phyloP scores from a whole-genome alignment of 345 rosid species.

The Nephelium lappaceum region DNA sequence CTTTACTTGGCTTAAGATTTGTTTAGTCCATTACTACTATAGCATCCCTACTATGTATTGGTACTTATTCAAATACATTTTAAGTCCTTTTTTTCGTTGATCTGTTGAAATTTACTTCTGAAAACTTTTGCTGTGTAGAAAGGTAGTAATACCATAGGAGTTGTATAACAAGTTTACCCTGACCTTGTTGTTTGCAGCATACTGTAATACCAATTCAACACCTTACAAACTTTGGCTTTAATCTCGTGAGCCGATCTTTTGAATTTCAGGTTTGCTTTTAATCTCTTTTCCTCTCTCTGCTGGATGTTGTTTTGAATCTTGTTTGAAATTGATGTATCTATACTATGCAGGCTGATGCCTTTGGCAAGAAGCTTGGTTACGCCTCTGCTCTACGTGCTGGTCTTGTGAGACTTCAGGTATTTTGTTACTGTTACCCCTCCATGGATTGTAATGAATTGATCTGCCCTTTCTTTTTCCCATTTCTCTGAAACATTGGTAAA shows the following conservation, averaged over 20 bases:
- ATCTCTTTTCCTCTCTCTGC: not conserved
- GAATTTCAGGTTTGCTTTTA: slow-evolving; percentile 81
- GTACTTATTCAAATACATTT: not conserved
- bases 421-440: not conserved
- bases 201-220: slow-evolving; percentile 92
- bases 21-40: not conserved
- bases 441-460: not conserved
- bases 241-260: slow-evolving; percentile 95
- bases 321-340: slow-evolving; percentile 7
- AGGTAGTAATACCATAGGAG: slow-evolving; percentile 10
- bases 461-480: not conserved
- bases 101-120: not conserved
- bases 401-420: slow-evolving; percentile 98
- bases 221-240: slow-evolving; percentile 84
- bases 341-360: slow-evolving; percentile 84
- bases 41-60: not conserved
- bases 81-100: not conserved
- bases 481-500: not conserved
- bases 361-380: slow-evolving; percentile 92
- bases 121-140: not conserved
- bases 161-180: slow-evolving; percentile 14
- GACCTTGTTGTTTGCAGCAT: slow-evolving; percentile 60
- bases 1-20: not conserved
- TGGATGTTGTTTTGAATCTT: not conserved
- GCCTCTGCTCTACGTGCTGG: slow-evolving; percentile 79